Percentiles rank a stretch among this genome's conserved stretches.
These are phyloP conservation scores for Trichoderma orchidacearum DNA, from an alignment of 495 filamentous ascomycete genomes.

Conservation along the genomic window DNA sequence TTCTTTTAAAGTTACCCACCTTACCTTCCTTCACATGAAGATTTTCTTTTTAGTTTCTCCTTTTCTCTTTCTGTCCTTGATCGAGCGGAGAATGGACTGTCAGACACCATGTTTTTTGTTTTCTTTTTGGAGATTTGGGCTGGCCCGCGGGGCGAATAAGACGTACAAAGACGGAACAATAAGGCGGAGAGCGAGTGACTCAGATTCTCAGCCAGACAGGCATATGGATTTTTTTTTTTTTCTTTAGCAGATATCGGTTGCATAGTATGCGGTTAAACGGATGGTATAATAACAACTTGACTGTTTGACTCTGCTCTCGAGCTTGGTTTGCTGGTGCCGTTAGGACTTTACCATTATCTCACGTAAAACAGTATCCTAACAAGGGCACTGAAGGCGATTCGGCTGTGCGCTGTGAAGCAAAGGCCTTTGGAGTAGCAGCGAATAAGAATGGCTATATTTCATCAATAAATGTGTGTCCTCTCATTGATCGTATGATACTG, in stretches of 20 bases:
- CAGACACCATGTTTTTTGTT: neutral
- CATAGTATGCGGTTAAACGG: neutral
- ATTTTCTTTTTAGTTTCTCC: neutral
- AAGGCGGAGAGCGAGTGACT: neutral
- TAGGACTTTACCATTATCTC: too few species aligned
- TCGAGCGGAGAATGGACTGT: neutral
- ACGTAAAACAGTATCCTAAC: too few species aligned
- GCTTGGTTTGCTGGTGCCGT: too few species aligned
- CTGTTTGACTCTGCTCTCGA: neutral
- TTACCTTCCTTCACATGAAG: neutral
- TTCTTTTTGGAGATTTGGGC: neutral
- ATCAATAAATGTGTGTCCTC: too few species aligned
- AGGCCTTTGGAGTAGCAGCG: too few species aligned
- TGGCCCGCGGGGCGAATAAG: neutral
- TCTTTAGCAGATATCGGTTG: conserved; percentile 1
- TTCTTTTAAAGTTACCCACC: conserved; percentile 13
- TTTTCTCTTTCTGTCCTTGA: neutral
- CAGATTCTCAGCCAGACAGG: neutral
- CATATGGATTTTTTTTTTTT: conserved; percentile 6
- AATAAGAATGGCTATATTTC: too few species aligned
- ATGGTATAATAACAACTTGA: neutral
- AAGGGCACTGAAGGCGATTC: too few species aligned
- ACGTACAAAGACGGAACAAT: neutral
- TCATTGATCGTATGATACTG: too few species aligned
- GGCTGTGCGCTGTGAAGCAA: too few species aligned